Evolutionary conservation across 2,329 filamentous ascomycete genomes (phyloP).

Genomic region (Xylaria sp.): DNA sequence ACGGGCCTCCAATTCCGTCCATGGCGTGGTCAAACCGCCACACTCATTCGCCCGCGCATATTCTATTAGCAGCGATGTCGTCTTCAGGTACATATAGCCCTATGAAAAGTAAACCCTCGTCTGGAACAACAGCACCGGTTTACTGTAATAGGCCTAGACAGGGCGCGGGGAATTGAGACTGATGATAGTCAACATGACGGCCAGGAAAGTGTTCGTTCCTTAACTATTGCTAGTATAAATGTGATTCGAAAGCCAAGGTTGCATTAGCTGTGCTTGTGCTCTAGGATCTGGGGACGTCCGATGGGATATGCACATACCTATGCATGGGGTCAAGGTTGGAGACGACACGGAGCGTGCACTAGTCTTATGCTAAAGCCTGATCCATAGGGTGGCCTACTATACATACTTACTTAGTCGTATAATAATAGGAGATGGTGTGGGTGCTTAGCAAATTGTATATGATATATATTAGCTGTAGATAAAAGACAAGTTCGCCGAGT

Average conservation of each 20-base stretch:
- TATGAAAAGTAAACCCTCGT: not conserved
- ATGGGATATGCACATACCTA: slow-evolving; percentile 24
- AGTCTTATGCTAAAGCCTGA: not conserved
- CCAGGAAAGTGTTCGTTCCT: slow-evolving; percentile 7
- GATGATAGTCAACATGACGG: slow-evolving; percentile 10
- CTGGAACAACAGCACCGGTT: slow-evolving; percentile 16
- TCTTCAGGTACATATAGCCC: slow-evolving; percentile 13
- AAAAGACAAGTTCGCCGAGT: not conserved
- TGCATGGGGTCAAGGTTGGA: slow-evolving; percentile 30
- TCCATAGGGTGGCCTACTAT: slow-evolving; percentile 7
- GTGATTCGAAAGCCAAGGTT: slow-evolving; percentile 29
- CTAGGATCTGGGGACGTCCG: slow-evolving; percentile 26
- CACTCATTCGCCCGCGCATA: slow-evolving; percentile 23
- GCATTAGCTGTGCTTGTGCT: slow-evolving; percentile 26
- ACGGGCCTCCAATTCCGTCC: slow-evolving; percentile 38
- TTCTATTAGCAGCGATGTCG: slow-evolving; percentile 11
- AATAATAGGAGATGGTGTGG: slow-evolving; percentile 16
- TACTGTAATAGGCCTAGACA: slow-evolving; percentile 26
- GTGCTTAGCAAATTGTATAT: slow-evolving; percentile 19
- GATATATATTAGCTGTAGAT: slow-evolving; percentile 10
- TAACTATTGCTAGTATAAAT: slow-evolving; percentile 12
- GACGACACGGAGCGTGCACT: slow-evolving; percentile 19
- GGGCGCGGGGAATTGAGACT: slow-evolving; percentile 12
- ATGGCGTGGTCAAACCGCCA: slow-evolving; percentile 16
- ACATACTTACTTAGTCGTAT: too few species aligned